Base-by-base conservation (phyloP, 2,329 filamentous ascomycete species). In the Fragosphaeria purpurea region DNA sequence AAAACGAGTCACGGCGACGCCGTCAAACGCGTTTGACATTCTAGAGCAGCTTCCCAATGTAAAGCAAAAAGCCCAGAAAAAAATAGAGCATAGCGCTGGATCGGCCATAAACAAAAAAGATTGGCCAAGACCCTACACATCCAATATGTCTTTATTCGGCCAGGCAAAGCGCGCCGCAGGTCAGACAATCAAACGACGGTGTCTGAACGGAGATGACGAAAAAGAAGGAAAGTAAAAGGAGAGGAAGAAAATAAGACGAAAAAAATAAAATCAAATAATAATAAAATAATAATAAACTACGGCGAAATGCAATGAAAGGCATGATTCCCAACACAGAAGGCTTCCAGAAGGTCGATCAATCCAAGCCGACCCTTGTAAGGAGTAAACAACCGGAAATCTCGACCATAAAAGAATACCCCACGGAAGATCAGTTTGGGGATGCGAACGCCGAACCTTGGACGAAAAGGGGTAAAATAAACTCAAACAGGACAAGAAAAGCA, bases 151-250 rank as follows among this genome's bases (percentile, higher is more conserved):
- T 22, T 45, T 13, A 7, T 41, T 13, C 37, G 37, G 48, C 48
- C 47, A 39, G 48, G 48, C 44, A 50, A 43, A 43, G 44, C 31
- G 40, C 31, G 60, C 59, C 57, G 57, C 60, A 60, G 56, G 56
- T 60, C 58, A 55, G 60, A 48, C 59, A 61, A 62, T 63, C 59
- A 62, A 62, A 62, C 59, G 22, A 22, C 3, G 22, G 22, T 22
- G 22, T 22, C 22, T 22, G 22, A 22, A 22, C 22, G 22, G 22
- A 22, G 22, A 22, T 22, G 22, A 22, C 22, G 22, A 22, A 22
- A 22, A 22, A 3, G 22, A 22, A 22, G 22, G 2, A 22, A 22
- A 22, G 22, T 22, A 22, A 22, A 22, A 22, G 3, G 22, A 55
- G 39, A 51, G 47, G 53, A 40, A 41, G 13, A 22, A 53, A 53